These are phyloP conservation scores for Trichoderma afroharzianum DNA, from an alignment of 2,329 filamentous ascomycete species.

Conservation along the genomic window DNA sequence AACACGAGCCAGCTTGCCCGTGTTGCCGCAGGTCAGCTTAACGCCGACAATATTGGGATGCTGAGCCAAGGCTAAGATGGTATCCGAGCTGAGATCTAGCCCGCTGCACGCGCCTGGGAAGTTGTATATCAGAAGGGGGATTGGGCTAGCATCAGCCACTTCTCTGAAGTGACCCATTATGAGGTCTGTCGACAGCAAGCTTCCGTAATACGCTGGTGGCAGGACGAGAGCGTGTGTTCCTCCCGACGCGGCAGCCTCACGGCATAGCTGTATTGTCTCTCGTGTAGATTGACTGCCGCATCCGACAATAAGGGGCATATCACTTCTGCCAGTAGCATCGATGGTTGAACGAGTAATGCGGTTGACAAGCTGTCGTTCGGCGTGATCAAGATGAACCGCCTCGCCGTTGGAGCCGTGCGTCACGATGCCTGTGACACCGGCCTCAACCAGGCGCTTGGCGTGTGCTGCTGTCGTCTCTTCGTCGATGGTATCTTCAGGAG, in stretches of 20 bases:
- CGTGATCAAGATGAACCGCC: conserved; percentile 63
- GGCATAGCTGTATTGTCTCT: conserved; percentile 63
- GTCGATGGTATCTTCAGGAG: conserved; percentile 52
- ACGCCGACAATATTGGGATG: conserved; percentile 59
- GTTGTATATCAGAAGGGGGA: conserved; percentile 62
- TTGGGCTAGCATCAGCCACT: conserved; percentile 54
- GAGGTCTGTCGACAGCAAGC: conserved; percentile 54
- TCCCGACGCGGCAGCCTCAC: conserved; percentile 60
- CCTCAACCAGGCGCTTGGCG: conserved; percentile 56
- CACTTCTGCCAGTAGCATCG: conserved; percentile 50
- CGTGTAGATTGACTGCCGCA: conserved; percentile 65
- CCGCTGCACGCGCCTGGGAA: conserved; percentile 56
- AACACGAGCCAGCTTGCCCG: conserved; percentile 53
- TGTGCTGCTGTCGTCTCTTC: conserved; percentile 47
- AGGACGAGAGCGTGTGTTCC: conserved; percentile 66
- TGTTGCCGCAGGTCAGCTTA: conserved; percentile 63
- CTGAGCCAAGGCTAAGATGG: conserved; percentile 49
- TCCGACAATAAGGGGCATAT: conserved; percentile 64
- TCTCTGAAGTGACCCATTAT: conserved; percentile 60
- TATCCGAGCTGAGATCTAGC: conserved; percentile 55
- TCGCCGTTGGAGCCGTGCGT: conserved; percentile 72
- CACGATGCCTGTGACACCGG: conserved; percentile 64
- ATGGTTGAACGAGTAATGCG: conserved; percentile 58
- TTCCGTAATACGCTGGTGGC: conserved; percentile 66
- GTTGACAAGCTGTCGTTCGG: conserved; percentile 63